Evolutionary conservation across 2,329 filamentous ascomycete genomes (phyloP).

Genomic region (Trematosphaeria pertusa): DNA sequence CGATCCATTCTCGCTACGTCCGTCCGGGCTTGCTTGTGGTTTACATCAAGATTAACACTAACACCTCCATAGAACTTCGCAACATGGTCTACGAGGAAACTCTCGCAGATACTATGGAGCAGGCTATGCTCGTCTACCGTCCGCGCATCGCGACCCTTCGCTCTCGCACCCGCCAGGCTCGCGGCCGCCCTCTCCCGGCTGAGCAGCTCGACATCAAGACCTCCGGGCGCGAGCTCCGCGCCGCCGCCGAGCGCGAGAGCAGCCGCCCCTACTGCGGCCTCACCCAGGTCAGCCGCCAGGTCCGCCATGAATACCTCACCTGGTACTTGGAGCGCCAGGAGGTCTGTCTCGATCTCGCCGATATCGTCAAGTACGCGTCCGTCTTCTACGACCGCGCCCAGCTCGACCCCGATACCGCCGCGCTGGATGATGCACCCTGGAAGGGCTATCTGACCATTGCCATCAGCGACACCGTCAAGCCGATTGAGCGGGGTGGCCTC

Average conservation of each 20-base stretch:
- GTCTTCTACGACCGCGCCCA: slow-evolving; percentile 27
- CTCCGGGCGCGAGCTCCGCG: slow-evolving; percentile 10
- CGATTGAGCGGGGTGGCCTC: slow-evolving; percentile 23
- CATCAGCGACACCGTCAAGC: slow-evolving; percentile 20
- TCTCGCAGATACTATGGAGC: slow-evolving; percentile 10
- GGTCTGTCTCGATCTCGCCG: too few relatives aligned
- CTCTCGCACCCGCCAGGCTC: slow-evolving; percentile 27
- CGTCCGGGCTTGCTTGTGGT: too few relatives aligned
- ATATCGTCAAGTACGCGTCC: slow-evolving; percentile 24
- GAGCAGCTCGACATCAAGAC: not conserved
- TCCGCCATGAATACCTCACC: too few relatives aligned
- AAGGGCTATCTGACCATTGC: slow-evolving; percentile 39
- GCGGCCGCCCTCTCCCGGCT: slow-evolving; percentile 17
- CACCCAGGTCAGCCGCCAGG: too few relatives aligned
- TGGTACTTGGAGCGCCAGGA: too few relatives aligned
- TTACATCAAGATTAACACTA: too few relatives aligned
- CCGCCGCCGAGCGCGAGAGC: slow-evolving; percentile 12
- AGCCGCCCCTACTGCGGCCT: slow-evolving; percentile 35
- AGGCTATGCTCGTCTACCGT: slow-evolving; percentile 33
- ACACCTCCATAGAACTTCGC: slow-evolving; percentile 34
- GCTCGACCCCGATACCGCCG: slow-evolving; percentile 6
- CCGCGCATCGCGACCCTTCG: slow-evolving; percentile 35
- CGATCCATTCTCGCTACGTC: slow-evolving; percentile 3
- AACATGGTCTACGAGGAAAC: slow-evolving; percentile 35
- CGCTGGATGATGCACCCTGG: slow-evolving; percentile 26